A percentile compares a stretch with the other conserved stretches of the same genome.
These are phyloP conservation scores for Thalassiosira exigua DNA, from an alignment of 352 stramenopile genomes.

Conservation along the genomic window DNA sequence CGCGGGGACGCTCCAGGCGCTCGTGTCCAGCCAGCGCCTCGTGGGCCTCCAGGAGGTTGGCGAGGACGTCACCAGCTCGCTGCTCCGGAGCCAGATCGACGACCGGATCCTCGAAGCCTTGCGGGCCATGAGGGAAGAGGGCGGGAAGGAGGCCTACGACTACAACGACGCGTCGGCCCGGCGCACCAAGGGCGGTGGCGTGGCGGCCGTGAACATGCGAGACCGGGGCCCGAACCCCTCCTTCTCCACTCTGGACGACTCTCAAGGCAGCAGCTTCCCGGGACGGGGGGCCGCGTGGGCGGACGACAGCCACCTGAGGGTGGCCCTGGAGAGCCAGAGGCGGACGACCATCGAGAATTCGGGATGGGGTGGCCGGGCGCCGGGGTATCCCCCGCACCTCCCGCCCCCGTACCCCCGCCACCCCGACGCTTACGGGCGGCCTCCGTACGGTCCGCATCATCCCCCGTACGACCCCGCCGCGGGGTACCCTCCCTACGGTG, in stretches of 20 bases:
- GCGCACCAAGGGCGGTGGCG: background rate
- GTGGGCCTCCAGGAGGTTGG: constrained; percentile 55
- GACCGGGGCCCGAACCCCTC: no score
- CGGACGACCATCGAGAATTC: constrained; percentile 13
- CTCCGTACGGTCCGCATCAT: background rate
- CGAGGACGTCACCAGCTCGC: constrained; percentile 66
- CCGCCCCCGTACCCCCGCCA: constrained; percentile 32
- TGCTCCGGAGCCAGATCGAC: constrained; percentile 77
- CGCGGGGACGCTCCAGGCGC: constrained; percentile 47
- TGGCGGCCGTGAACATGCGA: background rate
- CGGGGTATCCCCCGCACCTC: constrained; percentile 12
- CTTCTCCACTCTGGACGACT: no score
- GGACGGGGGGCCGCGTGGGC: background rate
- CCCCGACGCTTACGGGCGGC: constrained; percentile 11
- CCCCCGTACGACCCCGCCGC: constrained; percentile 23
- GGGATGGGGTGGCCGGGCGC: background rate
- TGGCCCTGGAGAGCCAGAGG: constrained; percentile 19
- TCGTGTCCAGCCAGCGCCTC: constrained; percentile 67
- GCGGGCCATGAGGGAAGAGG: constrained; percentile 63
- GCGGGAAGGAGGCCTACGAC: constrained; percentile 42
- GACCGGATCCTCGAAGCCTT: constrained; percentile 75
- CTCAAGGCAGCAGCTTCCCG: background rate
- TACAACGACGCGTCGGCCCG: constrained; percentile 28
- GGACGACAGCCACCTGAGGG: constrained; percentile 31
- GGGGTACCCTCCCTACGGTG: no score